A percentile compares a stretch with the other conserved stretches of the same genome.
Conservation (phyloP, 306 rosid genomes). For the Gleditsia sinensis region DNA sequence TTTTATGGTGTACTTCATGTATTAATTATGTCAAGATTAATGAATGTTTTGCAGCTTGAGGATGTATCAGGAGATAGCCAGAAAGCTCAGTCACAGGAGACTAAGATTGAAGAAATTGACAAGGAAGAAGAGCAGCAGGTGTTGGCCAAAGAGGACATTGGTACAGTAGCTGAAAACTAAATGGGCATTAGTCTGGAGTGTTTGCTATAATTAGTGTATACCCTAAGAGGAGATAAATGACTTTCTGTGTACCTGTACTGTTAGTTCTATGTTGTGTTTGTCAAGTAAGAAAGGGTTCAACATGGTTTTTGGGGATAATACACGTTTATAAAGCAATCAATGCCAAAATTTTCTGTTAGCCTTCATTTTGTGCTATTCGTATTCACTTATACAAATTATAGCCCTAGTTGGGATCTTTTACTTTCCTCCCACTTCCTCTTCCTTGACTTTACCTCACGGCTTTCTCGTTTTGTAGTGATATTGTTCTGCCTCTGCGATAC, state of each 20-base stretch:
- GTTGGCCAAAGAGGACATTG: constrained; percentile 47
- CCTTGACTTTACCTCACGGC: too few relatives aligned
- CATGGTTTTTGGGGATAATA: constrained; percentile 31
- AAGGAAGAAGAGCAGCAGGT: constrained; percentile 44
- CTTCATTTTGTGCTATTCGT: neutral
- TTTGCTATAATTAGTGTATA: constrained; percentile 30
- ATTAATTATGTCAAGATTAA: neutral
- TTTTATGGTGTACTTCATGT: neutral
- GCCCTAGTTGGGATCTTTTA: neutral
- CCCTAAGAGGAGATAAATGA: constrained; percentile 22
- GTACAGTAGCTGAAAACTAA: constrained; percentile 48
- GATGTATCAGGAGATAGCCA: constrained; percentile 53
- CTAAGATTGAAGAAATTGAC: constrained; percentile 42
- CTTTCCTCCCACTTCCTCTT: neutral
- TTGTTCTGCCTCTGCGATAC: neutral
- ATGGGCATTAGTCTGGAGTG: constrained; percentile 8
- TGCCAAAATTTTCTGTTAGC: constrained; percentile 29
- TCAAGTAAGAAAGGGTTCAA: constrained; percentile 23
- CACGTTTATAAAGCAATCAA: constrained; percentile 28
- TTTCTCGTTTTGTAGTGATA: too few relatives aligned
- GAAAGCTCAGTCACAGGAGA: constrained; percentile 42
- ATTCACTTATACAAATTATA: neutral
- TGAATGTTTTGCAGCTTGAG: constrained; percentile 60
- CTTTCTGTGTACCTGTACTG: constrained; percentile 31
- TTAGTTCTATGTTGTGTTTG: constrained; percentile 33